Conservation (phyloP, 495 filamentous ascomycete species). For the Xylaria curta region DNA sequence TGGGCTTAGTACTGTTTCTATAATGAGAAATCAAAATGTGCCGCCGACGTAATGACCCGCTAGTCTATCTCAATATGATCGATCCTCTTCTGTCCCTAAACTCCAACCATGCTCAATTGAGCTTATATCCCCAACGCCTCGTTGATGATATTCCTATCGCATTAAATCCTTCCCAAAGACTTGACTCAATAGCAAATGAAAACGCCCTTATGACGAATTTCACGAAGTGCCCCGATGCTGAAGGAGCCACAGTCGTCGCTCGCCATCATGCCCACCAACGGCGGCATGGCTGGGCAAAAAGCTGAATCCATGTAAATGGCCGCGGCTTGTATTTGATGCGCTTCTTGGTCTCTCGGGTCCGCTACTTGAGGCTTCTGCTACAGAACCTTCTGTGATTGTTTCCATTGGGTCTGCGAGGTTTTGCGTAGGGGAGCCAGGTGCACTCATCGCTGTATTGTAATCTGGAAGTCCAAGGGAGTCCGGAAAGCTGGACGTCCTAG, state of each 20-base stretch:
- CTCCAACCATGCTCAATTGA: conserved; percentile 3
- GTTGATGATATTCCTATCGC: not conserved
- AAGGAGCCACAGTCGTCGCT: conserved; percentile 36
- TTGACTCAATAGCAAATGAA: not conserved
- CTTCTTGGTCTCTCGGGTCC: conserved; percentile 32
- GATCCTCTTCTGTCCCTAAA: not conserved
- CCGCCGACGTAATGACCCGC: not conserved
- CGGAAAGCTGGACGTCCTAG: conserved; percentile 37
- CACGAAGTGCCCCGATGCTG: conserved; percentile 31
- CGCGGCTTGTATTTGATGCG: conserved; percentile 28
- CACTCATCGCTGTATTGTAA: conserved; percentile 50
- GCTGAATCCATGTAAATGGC: conserved; percentile 37
- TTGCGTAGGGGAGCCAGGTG: conserved; percentile 41
- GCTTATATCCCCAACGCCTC: conserved; percentile 4
- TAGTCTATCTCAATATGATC: conserved; percentile 5
- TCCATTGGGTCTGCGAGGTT: conserved; percentile 41
- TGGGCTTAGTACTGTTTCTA: not conserved
- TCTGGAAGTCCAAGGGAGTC: conserved; percentile 45
- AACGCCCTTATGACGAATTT: not conserved
- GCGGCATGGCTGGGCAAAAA: conserved; percentile 38
- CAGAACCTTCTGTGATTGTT: conserved; percentile 37
- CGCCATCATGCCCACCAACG: conserved; percentile 32
- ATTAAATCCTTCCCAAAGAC: not conserved
- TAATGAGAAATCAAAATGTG: not conserved
- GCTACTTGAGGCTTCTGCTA: not conserved